phyloP scores from a whole-genome alignment of 495 filamentous ascomycete species.

The Schizothecium vesticola region DNA sequence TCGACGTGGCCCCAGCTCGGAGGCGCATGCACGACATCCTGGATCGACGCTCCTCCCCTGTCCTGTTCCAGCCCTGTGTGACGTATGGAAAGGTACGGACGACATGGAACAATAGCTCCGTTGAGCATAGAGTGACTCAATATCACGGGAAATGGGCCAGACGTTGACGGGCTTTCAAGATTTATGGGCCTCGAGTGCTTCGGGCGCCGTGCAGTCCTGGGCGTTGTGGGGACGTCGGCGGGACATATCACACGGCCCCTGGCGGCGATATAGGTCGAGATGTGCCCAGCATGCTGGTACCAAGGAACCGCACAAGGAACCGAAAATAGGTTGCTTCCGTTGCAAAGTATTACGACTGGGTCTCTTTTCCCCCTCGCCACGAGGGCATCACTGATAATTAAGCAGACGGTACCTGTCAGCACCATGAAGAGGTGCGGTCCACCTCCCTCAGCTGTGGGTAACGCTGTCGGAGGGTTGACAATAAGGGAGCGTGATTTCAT shows the following conservation, averaged over 20 bases:
- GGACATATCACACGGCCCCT: neutral
- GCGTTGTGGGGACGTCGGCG: neutral
- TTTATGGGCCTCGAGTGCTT: neutral
- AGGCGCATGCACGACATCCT: slow-evolving; percentile 7
- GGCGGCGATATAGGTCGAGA: neutral
- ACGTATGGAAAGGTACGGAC: neutral
- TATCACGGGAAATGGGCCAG: neutral
- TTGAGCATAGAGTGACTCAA: neutral
- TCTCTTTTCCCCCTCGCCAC: neutral
- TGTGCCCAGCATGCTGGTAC: neutral
- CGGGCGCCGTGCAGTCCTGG: neutral
- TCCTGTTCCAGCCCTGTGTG: neutral
- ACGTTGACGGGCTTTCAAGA: neutral
- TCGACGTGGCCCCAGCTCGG: neutral
- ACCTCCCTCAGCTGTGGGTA: neutral
- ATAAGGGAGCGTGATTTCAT: slow-evolving; percentile 15
- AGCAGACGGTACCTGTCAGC: neutral
- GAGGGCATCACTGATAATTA: neutral
- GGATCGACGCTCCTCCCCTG: neutral
- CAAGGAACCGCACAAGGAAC: neutral
- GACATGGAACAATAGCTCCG: neutral
- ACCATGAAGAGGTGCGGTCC: neutral
- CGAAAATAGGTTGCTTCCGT: neutral
- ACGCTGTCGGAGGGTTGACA: neutral
- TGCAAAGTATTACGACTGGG: neutral